phyloP scores from a whole-genome alignment of 306 rosid genomes.

The Cucurbita pepo region DNA sequence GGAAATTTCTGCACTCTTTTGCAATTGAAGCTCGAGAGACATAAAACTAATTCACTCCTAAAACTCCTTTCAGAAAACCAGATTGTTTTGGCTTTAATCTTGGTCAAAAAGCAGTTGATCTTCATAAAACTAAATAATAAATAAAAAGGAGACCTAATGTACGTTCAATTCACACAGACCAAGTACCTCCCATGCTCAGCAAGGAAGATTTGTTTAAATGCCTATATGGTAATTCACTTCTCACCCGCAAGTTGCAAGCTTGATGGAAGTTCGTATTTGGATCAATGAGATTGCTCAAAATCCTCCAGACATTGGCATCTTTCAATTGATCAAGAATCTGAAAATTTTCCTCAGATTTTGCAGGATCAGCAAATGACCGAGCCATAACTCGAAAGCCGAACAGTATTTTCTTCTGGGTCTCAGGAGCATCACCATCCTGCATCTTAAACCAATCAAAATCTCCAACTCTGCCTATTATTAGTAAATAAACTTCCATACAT shows the following conservation, averaged over 20 bases:
- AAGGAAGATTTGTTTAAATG: not conserved
- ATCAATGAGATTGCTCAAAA: constrained; percentile 71
- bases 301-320: constrained; percentile 92
- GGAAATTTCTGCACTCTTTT: not conserved
- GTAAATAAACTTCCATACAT: constrained; percentile 7
- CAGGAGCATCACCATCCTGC: constrained; percentile 82
- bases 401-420: constrained; percentile 55
- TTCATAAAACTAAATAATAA: not conserved
- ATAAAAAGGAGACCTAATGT: not conserved
- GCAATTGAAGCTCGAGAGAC: not conserved
- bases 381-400: constrained; percentile 79
- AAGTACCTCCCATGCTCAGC: not conserved
- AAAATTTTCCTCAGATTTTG: constrained; percentile 78
- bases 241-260: constrained; percentile 55
- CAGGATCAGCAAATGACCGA: constrained; percentile 65
- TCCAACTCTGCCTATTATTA: constrained; percentile 7
- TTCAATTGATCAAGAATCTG: constrained; percentile 81
- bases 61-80: not conserved
- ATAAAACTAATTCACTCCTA: not conserved
- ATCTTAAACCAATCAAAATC: constrained; percentile 27
- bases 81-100: not conserved
- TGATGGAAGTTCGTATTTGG: constrained; percentile 61
- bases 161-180: not conserved
- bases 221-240: constrained; percentile 2
- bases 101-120: not conserved